Base-by-base conservation (phyloP, 345 rosid species). In the Murraya koenigii region DNA sequence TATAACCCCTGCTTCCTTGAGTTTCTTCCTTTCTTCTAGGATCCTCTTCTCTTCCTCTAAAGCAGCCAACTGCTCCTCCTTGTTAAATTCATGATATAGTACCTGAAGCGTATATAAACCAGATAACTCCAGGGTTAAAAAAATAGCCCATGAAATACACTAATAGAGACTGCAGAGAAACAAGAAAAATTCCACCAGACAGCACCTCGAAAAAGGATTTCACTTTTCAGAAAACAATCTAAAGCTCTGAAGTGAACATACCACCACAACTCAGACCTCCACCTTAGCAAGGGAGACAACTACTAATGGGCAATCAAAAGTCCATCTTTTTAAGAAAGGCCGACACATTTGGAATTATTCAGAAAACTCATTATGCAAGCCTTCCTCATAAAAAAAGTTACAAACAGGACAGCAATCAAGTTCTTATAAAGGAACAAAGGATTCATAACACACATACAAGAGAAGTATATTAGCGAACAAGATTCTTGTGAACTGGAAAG, bases 1-100 rank as follows among this genome's bases (percentile, higher is more conserved):
- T n/a, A 97, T 89, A 67, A 90, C 91, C 67, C 99, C 99, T 25
- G 92, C 93, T 77, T 86, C 99, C 78, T 94, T 97, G 83, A 92
- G 80, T 77, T 87, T 92, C 91, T 90, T 94, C 44, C 91, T 92
- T 72, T 82, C 84, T 80, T 94, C 99, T 52, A 97, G 54, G 32
- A 91, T 84, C 85, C 83, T 90, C 90, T 97, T 97, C 88, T 97
- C 99, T 9, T 80, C 97, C 78, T 93, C 98, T 44, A 93, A 83
- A 30, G 99, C 98, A 70, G 72, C 89, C 87, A 87, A 32, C 81
- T 89, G 94, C 88, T 97, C 99, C 85, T 94, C 98, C 81, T 90
- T 69, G 84, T 75, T 82, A 76, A 79, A 94, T 84, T 87, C 87
- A 77, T 94, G 94, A 81, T 97, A 97, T 10, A 89, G 77, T 19